phyloP scores from a whole-genome alignment of 371 early-diverging fungal species.

The Aphelidium insulamus region DNA sequence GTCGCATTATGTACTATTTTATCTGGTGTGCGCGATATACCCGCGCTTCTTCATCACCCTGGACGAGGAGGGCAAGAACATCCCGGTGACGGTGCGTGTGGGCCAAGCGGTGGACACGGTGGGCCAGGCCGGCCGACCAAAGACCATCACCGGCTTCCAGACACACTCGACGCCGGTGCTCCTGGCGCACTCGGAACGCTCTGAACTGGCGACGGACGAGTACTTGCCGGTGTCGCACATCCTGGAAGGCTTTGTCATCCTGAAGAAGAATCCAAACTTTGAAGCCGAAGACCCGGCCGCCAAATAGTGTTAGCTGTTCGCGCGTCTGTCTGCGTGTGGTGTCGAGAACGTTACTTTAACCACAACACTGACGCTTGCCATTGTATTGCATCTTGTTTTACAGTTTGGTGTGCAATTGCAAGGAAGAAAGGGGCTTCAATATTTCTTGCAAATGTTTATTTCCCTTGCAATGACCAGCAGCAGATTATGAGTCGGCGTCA shows the following conservation, averaged over 20 bases:
- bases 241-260: constrained; percentile 83
- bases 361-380: too few relatives aligned
- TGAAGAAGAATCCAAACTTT: constrained; percentile 78
- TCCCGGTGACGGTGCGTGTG: constrained; percentile 77
- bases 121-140: constrained; percentile 96
- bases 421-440: too few relatives aligned
- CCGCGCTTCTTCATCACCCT: constrained; percentile 92
- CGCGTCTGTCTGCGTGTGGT: too few relatives aligned
- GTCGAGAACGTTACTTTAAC: too few relatives aligned
- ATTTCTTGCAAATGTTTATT: too few relatives aligned
- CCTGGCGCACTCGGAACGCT: constrained; percentile 84
- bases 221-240: constrained; percentile 55
- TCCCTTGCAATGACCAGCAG: too few relatives aligned
- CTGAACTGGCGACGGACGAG: constrained; percentile 94
- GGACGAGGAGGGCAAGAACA: constrained; percentile 52
- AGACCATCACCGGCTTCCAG: constrained; percentile 96
- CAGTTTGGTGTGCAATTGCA: too few relatives aligned
- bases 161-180: constrained; percentile 95
- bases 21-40: constrained; percentile 77
- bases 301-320: too few relatives aligned
- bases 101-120: constrained; percentile 98
- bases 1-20: constrained; percentile 82
- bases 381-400: too few relatives aligned
- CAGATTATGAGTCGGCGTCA: too few relatives aligned
- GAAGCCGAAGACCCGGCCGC: constrained; percentile 36